Conservation (phyloP, 177 flowering plant genomes). For the Telopea speciosissima region DNA sequence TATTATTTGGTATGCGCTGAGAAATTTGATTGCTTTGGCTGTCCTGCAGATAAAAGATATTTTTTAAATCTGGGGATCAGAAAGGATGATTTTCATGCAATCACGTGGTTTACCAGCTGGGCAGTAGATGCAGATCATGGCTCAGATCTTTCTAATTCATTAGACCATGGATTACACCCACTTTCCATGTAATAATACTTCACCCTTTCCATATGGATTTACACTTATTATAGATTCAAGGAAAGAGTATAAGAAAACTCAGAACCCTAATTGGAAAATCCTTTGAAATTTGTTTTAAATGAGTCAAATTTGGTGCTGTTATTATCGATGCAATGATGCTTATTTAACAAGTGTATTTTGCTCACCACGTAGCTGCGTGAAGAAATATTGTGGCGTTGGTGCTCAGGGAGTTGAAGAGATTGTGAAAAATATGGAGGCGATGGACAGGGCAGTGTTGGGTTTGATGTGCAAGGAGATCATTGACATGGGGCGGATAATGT, state of each 20-base stretch:
- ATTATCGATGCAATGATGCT: neutral
- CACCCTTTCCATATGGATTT: neutral
- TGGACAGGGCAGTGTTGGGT: slow-evolving; percentile 74
- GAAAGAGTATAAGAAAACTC: neutral
- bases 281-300: neutral
- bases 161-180: slow-evolving; percentile 21
- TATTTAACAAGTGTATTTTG: slow-evolving; percentile 1
- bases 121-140: slow-evolving; percentile 93
- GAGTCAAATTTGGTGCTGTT: neutral
- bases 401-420: slow-evolving; percentile 40
- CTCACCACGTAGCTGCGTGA: slow-evolving; percentile 24
- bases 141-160: slow-evolving; percentile 41
- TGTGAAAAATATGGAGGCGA: slow-evolving; percentile 47
- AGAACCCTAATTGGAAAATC: neutral
- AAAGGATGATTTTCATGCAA: slow-evolving; percentile 76
- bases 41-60: slow-evolving; percentile 56
- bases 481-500: slow-evolving; percentile 74
- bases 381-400: slow-evolving; percentile 13
- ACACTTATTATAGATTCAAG: neutral
- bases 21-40: neutral
- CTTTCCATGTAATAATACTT: slow-evolving; percentile 26
- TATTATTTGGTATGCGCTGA: neutral
- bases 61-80: slow-evolving; percentile 48
- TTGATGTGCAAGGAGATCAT: slow-evolving; percentile 90
- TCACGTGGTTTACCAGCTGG: slow-evolving; percentile 98